Conservation (phyloP, 2,329 filamentous ascomycete species). For the Phialophora tarda region DNA sequence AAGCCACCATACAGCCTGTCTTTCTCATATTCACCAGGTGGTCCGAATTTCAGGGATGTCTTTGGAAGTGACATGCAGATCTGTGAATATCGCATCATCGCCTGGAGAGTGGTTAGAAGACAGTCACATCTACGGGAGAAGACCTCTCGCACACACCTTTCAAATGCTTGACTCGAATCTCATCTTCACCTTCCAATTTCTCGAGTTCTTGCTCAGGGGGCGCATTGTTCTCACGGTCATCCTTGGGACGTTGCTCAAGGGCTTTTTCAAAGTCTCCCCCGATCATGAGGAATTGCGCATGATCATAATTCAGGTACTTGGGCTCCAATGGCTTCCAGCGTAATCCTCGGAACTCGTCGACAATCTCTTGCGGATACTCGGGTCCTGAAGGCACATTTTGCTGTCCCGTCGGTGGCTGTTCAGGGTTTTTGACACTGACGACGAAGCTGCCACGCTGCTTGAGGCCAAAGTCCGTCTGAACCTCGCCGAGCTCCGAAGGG, state of each 20-base stretch:
- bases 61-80: slow-evolving; percentile 63
- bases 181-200: slow-evolving; percentile 75
- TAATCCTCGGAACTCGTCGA: slow-evolving; percentile 72
- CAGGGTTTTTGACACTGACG: slow-evolving; percentile 79
- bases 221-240: slow-evolving; percentile 59
- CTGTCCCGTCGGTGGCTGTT: slow-evolving; percentile 68
- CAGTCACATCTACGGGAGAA: not conserved
- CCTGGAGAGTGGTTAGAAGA: slow-evolving; percentile 46
- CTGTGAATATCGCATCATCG: slow-evolving; percentile 65
- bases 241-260: slow-evolving; percentile 60
- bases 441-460: slow-evolving; percentile 75
- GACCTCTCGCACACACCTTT: slow-evolving; percentile 50
- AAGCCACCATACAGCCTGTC: not conserved
- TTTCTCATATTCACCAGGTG: slow-evolving; percentile 57
- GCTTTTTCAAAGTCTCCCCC: slow-evolving; percentile 64
- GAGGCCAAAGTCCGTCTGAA: slow-evolving; percentile 77
- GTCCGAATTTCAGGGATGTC: slow-evolving; percentile 69
- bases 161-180: slow-evolving; percentile 67
- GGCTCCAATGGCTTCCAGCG: slow-evolving; percentile 78
- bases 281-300: slow-evolving; percentile 78
- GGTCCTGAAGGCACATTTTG: slow-evolving; percentile 68
- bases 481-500: slow-evolving; percentile 69
- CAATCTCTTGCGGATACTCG: slow-evolving; percentile 73
- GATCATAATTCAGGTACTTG: slow-evolving; percentile 73
- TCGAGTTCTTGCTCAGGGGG: slow-evolving; percentile 72